A percentile compares a stretch with the other conserved stretches of the same genome.
Evolutionary conservation across 257 asterid species (phyloP).

Genomic region (Nicotiana knightiana): DNA sequence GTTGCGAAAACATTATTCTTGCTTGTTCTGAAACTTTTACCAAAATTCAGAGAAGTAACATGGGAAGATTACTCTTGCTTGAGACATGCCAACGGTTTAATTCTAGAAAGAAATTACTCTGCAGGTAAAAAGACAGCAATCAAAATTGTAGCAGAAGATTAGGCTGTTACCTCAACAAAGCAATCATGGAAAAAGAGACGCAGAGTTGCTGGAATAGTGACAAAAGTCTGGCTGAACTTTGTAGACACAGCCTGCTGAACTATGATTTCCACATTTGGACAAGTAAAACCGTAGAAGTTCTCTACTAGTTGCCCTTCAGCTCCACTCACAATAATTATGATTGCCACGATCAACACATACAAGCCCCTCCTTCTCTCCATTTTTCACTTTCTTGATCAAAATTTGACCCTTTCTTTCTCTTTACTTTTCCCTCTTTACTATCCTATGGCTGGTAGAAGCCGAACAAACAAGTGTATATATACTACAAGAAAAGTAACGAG

Average conservation of each 20-base stretch:
- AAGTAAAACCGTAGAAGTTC: constrained; percentile 43
- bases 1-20: neutral
- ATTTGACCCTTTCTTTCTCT: neutral
- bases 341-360: constrained; percentile 18
- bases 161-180: constrained; percentile 46
- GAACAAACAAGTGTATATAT: neutral
- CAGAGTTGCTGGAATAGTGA: constrained; percentile 61
- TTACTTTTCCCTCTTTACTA: neutral
- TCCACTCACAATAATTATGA: constrained; percentile 10
- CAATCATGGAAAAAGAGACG: constrained; percentile 81
- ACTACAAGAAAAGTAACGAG: neutral
- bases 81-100: neutral
- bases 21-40: neutral
- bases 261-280: constrained; percentile 54
- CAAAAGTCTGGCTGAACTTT: constrained; percentile 43
- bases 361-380: constrained; percentile 25
- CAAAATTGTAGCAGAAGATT: neutral
- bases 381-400: neutral
- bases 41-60: neutral
- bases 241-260: constrained; percentile 34
- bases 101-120: neutral
- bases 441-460: neutral
- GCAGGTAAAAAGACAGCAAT: neutral
- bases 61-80: too few species aligned
- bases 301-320: constrained; percentile 44